Base-by-base conservation (phyloP, 257 asterid species). In the Solanum piurae region DNA sequence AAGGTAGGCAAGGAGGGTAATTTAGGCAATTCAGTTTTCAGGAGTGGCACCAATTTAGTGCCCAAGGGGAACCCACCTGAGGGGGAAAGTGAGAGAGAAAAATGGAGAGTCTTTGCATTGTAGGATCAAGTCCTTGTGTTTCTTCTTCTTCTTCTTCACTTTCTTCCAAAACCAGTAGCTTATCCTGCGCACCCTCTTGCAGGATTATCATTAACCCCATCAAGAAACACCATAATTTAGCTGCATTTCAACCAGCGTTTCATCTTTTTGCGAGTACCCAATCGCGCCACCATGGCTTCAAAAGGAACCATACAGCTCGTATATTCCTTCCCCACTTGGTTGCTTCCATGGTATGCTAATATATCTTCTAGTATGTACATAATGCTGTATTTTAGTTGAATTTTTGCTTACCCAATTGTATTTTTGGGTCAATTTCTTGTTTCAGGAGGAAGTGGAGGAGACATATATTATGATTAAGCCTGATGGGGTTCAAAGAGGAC, bases 401-500 rank as follows among this genome's bases (percentile, higher is more conserved):
- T n/a, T 33, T 25, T 49, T 34, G n/a, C 38, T 44, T 49, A 10
- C 74, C 74, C 83, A 36, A 49, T 86, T 72, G 38, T 1, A 52
- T 79, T 52, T 80, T 29, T 2, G 12, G 38, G 20, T 79, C 29
- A 36, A 20, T 71, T 83, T 25, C 5, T 88, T 79, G 64, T n/a
- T 34, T 25, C 92, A 95, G 98, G 95, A 90, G 44, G 88, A 90
- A 86, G 98, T 93, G 91, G 98, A 96, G 72, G 93, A 93, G 91
- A 94, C 94, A 84, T 96, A 96, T 80, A 94, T 96, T 60, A 96
- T 96, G 99, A 93, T 96, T 87, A 96, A 95, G 92, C 98, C 99
- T 9, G 99, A 96, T 84, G 99, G 99, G n/a, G 95, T 96, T 88
- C 99, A 96, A 42, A 96, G 98, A 85, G 98, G 98, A 23, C 98